phyloP scores from a whole-genome alignment of 2,329 filamentous ascomycete species.

The Pyrenophora tritici-repentis region DNA sequence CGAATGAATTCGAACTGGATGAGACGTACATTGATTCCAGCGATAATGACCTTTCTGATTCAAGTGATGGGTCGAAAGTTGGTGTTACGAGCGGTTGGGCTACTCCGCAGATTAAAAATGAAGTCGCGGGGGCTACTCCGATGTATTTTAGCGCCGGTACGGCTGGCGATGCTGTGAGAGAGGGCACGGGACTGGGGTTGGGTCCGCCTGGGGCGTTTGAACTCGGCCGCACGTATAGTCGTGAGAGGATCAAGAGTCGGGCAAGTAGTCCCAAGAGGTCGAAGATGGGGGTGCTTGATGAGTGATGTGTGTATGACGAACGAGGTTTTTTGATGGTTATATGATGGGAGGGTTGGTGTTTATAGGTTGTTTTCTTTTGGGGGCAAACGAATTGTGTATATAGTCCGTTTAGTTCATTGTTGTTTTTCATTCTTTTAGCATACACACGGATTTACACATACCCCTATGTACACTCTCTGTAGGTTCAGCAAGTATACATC shows the following conservation, averaged over 20 bases:
- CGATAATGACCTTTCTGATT: conserved; percentile 65
- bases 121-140: conserved; percentile 11
- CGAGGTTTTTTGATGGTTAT: too few relatives aligned
- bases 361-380: too few relatives aligned
- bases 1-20: conserved; percentile 73
- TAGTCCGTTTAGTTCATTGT: too few relatives aligned
- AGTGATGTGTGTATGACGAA: conserved; percentile 8
- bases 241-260: conserved; percentile 70
- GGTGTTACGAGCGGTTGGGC: conserved; percentile 69
- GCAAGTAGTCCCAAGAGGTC: conserved; percentile 55
- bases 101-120: conserved; percentile 64
- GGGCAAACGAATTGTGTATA: too few relatives aligned
- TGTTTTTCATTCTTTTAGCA: too few relatives aligned
- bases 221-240: conserved; percentile 81
- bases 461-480: too few relatives aligned
- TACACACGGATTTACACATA: too few relatives aligned
- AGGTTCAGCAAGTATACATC: too few relatives aligned
- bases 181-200: conserved; percentile 42
- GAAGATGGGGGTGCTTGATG: conserved; percentile 24
- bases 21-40: conserved; percentile 56
- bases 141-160: conserved; percentile 28
- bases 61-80: conserved; percentile 60
- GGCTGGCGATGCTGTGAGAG: conserved; percentile 28
- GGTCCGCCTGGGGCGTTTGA: conserved; percentile 46
- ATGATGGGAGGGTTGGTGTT: too few relatives aligned